Percentiles rank a stretch among this genome's conserved stretches.
Conservation (phyloP, 805 yeast genomes). For the Metschnikowia corniflorae region DNA sequence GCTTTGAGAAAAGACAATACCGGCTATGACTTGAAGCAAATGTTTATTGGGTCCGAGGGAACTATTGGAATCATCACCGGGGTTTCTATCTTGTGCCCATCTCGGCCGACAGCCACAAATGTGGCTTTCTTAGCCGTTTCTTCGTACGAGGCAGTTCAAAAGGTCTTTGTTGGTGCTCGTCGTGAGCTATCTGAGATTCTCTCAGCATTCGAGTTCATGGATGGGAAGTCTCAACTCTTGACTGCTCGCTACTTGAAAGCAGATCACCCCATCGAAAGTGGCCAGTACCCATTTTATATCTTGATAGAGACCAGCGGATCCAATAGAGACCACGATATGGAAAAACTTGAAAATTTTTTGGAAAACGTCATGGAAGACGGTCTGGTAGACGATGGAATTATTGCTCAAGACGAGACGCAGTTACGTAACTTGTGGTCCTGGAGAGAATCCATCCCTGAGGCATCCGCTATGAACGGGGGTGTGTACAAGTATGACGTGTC, state of each 20-base stretch:
- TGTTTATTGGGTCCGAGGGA: constrained; percentile 93
- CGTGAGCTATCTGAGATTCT: constrained; percentile 77
- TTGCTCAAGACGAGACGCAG: constrained; percentile 94
- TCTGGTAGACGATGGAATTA: constrained; percentile 85
- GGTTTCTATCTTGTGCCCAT: constrained; percentile 83
- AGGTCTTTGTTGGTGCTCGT: constrained; percentile 76
- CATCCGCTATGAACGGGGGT: constrained; percentile 81
- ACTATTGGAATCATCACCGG: constrained; percentile 89
- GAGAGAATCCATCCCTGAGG: constrained; percentile 94
- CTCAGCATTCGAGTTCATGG: constrained; percentile 95
- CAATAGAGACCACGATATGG: constrained; percentile 88
- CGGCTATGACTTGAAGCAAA: constrained; percentile 88
- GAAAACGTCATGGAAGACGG: constrained; percentile 84
- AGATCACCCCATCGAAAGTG: constrained; percentile 74
- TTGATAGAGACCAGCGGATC: constrained; percentile 97
- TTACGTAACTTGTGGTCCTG: constrained; percentile 82
- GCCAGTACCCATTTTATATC: constrained; percentile 80
- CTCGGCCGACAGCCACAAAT: constrained; percentile 80
- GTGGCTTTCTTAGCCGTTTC: constrained; percentile 85
- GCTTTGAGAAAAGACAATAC: constrained; percentile 92
- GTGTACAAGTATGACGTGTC: constrained; percentile 97
- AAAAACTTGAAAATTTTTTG: constrained; percentile 78
- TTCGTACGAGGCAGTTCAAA: constrained; percentile 78
- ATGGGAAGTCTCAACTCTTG: constrained; percentile 59
- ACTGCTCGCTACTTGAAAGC: constrained; percentile 57